Conservation (phyloP, 306 rosid genomes). For the Astragalus membranaceus region DNA sequence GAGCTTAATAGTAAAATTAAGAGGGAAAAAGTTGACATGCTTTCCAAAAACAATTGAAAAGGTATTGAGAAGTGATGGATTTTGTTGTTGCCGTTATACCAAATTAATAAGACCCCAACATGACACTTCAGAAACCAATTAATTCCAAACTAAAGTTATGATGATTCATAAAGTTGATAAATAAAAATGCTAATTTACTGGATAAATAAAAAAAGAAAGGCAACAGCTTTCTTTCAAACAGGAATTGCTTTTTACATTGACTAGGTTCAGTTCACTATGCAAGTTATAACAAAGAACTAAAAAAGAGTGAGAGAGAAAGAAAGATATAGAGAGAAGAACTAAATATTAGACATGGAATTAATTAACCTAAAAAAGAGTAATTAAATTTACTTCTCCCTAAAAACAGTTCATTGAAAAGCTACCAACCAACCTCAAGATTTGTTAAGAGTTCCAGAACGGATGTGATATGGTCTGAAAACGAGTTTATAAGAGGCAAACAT, state of each 20-base stretch:
- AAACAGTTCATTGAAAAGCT: slow-evolving; percentile 44
- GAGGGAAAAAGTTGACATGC: slow-evolving; percentile 41
- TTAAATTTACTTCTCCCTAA: slow-evolving; percentile 34
- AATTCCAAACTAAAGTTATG: slow-evolving; percentile 20
- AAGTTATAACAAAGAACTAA: slow-evolving; percentile 24
- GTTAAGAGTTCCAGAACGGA: no score
- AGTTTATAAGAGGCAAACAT: no score
- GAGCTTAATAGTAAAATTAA: slow-evolving; percentile 9
- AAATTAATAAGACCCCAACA: slow-evolving; percentile 19
- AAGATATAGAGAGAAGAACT: neutral
- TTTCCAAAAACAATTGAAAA: slow-evolving; percentile 30
- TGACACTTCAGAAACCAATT: slow-evolving; percentile 40
- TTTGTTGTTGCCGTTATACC: slow-evolving; percentile 30
- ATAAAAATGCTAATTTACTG: neutral
- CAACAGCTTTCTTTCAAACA: slow-evolving; percentile 41
- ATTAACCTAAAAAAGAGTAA: slow-evolving; percentile 39
- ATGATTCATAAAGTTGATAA: slow-evolving; percentile 19
- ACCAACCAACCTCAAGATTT: slow-evolving; percentile 21
- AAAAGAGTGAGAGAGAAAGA: no score
- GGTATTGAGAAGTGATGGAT: slow-evolving; percentile 29
- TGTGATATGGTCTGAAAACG: no score
- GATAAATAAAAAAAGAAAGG: neutral
- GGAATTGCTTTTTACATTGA: slow-evolving; percentile 64
- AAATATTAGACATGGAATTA: slow-evolving; percentile 30
- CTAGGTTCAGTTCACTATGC: slow-evolving; percentile 52